Conservation (phyloP, 1,284 basidiomycete genomes). For the Sporisorium graminicola region DNA sequence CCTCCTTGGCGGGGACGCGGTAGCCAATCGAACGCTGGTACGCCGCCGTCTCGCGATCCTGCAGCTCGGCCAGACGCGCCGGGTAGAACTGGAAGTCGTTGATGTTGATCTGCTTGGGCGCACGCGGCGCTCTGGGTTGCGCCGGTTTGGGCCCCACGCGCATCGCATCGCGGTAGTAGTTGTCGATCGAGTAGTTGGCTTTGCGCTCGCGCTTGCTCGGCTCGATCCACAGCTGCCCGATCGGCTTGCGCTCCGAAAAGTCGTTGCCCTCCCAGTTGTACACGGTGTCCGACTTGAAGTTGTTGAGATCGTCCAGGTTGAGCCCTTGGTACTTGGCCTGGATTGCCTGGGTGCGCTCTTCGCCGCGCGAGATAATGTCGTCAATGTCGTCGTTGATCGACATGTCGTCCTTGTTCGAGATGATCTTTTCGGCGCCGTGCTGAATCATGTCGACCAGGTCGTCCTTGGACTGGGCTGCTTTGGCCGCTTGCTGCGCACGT, state of each 20-base stretch:
- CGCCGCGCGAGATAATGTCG: slow-evolving; percentile 82
- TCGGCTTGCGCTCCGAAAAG: slow-evolving; percentile 78
- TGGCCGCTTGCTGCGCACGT: slow-evolving; percentile 74
- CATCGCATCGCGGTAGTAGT: slow-evolving; percentile 87
- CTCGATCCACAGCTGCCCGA: slow-evolving; percentile 77
- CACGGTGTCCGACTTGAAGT: slow-evolving; percentile 89
- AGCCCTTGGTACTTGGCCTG: slow-evolving; percentile 93
- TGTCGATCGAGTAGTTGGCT: slow-evolving; percentile 85
- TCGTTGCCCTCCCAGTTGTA: slow-evolving; percentile 95
- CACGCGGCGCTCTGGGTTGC: slow-evolving; percentile 83
- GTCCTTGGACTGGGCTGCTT: slow-evolving; percentile 90
- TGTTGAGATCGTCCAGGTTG: slow-evolving; percentile 93
- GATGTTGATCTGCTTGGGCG: slow-evolving; percentile 89
- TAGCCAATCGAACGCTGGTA: slow-evolving; percentile 79
- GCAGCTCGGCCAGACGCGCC: slow-evolving; percentile 81
- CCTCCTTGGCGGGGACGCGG: slow-evolving; percentile 79
- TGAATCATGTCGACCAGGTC: slow-evolving; percentile 98
- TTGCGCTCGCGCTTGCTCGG: slow-evolving; percentile 96
- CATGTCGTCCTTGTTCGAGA: slow-evolving; percentile 77
- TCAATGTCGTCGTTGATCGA: slow-evolving; percentile 94
- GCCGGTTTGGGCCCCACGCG: slow-evolving; percentile 79
- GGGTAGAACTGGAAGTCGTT: slow-evolving; percentile 99
- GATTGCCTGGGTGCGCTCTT: slow-evolving; percentile 88
- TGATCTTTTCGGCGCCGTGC: slow-evolving; percentile 96
- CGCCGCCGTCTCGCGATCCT: slow-evolving; percentile 79